Evolutionary conservation across 345 rosid genomes (phyloP).

Genomic region (Raphanus sativus): DNA sequence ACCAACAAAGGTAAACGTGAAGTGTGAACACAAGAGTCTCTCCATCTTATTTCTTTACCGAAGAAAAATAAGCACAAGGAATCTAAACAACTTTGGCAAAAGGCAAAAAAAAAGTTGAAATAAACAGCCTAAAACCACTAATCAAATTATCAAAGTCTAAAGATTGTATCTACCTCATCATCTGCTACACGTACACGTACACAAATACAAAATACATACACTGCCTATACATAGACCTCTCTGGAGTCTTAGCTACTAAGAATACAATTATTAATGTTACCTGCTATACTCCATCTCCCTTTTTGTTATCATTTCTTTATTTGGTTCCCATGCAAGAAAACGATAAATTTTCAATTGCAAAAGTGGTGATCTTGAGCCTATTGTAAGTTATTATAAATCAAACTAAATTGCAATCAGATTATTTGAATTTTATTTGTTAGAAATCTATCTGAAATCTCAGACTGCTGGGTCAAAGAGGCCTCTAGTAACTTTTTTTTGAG

Average conservation of each 20-base stretch:
- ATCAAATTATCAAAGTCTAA: conserved; percentile 31
- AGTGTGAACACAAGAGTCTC: conserved; percentile 26
- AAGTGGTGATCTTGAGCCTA: neutral
- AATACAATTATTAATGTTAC: conserved; percentile 16
- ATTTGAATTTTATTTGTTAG: neutral
- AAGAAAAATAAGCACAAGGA: neutral
- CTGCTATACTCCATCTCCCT: neutral
- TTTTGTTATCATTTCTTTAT: conserved; percentile 18
- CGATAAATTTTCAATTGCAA: conserved; percentile 4
- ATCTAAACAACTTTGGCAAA: conserved; percentile 14
- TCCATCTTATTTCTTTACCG: neutral
- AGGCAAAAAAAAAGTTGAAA: conserved; percentile 20
- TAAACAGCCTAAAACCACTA: conserved; percentile 36
- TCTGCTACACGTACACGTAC: conserved; percentile 1
- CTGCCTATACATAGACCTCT: conserved; percentile 15
- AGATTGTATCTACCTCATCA: conserved; percentile 29
- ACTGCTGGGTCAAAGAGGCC: neutral
- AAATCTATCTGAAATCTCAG: conserved; percentile 1
- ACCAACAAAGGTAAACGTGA: neutral
- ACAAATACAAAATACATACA: conserved; percentile 7
- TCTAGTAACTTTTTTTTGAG: neutral
- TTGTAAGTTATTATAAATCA: neutral
- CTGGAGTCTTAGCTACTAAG: conserved; percentile 38
- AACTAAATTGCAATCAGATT: neutral
- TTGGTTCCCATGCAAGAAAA: conserved; percentile 36